Conservation (phyloP, 2,329 filamentous ascomycete genomes). For the Madurella fahalii region DNA sequence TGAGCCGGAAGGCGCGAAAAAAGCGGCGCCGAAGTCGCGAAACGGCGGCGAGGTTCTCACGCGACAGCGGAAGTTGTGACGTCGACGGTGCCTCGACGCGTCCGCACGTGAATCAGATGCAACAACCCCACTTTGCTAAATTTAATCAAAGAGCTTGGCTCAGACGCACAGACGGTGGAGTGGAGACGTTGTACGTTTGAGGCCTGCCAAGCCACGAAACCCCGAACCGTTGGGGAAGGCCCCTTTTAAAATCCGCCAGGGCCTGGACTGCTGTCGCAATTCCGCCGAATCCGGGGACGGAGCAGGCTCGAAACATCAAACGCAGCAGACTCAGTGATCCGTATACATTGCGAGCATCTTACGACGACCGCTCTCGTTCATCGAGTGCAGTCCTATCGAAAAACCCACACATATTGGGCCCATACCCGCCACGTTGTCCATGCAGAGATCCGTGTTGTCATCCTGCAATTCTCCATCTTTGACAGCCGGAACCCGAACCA, state of each 20-base stretch:
- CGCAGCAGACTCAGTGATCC: background rate
- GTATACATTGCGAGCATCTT: background rate
- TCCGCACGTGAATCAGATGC: conserved; percentile 8
- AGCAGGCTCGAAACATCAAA: background rate
- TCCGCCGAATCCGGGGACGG: background rate
- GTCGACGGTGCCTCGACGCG: conserved; percentile 4
- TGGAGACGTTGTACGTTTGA: conserved; percentile 11
- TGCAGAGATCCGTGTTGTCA: background rate
- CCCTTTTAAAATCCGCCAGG: conserved; percentile 9
- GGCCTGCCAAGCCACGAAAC: background rate
- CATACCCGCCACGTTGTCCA: background rate
- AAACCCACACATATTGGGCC: background rate
- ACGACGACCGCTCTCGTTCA: too few species aligned
- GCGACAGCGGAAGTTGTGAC: background rate
- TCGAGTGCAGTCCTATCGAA: too few species aligned
- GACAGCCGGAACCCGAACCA: background rate
- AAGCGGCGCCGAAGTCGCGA: background rate
- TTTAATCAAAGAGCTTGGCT: conserved; percentile 3
- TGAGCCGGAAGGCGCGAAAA: background rate
- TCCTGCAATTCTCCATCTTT: background rate
- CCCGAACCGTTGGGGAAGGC: conserved; percentile 3
- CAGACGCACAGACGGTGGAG: background rate
- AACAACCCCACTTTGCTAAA: background rate
- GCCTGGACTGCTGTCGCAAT: background rate
- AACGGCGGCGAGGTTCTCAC: background rate